These are phyloP conservation scores for Kuraishia floccosa DNA, from an alignment of 805 yeast genomes.

Conservation along the genomic window DNA sequence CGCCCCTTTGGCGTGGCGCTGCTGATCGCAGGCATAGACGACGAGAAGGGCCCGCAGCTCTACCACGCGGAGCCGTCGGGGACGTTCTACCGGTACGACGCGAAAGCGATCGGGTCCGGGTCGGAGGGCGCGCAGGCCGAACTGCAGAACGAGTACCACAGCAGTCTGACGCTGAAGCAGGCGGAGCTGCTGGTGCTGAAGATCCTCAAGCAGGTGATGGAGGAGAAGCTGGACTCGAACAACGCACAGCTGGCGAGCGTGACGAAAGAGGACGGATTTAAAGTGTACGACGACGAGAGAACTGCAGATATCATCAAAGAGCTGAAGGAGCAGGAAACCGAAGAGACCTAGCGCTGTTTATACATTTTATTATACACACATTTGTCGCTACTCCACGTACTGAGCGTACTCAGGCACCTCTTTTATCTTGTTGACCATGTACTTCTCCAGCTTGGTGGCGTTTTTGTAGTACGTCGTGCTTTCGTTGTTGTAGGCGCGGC, in stretches of 20 bases:
- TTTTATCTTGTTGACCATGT: slow-evolving; percentile 67
- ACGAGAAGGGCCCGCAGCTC: slow-evolving; percentile 89
- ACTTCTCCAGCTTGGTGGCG: slow-evolving; percentile 89
- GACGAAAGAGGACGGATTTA: slow-evolving; percentile 77
- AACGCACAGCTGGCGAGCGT: slow-evolving; percentile 94
- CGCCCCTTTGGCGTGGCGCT: slow-evolving; percentile 99
- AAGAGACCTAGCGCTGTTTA: slow-evolving; percentile 14
- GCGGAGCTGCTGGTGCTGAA: slow-evolving; percentile 86
- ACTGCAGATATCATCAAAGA: slow-evolving; percentile 72
- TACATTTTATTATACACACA: neutral
- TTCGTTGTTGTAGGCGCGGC: slow-evolving; percentile 88
- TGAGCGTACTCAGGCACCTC: slow-evolving; percentile 91
- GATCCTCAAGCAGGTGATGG: slow-evolving; percentile 96
- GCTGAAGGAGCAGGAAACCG: slow-evolving; percentile 60
- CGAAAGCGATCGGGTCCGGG: slow-evolving; percentile 98
- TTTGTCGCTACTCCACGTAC: slow-evolving; percentile 36
- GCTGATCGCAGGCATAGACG: slow-evolving; percentile 88
- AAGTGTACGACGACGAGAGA: slow-evolving; percentile 72
- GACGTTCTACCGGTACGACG: slow-evolving; percentile 93
- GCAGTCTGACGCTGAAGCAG: slow-evolving; percentile 79
- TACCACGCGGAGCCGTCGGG: slow-evolving; percentile 99
- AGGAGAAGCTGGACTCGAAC: slow-evolving; percentile 89
- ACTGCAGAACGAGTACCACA: slow-evolving; percentile 92
- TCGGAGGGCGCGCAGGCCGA: slow-evolving; percentile 99
- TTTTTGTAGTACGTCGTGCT: slow-evolving; percentile 91